Evolutionary conservation across 345 rosid genomes (phyloP), one percentile per base, ranked within the genome.

Genomic region (Pugionium cornutum): DNA sequence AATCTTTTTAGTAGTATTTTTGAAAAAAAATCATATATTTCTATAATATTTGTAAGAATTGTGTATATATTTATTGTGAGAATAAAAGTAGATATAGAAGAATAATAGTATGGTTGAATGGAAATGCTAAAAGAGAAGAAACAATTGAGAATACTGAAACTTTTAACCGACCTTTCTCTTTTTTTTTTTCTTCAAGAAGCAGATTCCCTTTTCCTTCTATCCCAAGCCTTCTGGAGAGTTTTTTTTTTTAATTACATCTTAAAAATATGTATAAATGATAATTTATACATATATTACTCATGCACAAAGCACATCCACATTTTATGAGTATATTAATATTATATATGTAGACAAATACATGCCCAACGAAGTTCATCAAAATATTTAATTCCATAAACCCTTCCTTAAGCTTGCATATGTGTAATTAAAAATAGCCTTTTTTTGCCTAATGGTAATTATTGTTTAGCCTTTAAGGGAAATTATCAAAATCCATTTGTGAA

Each of bases 191-290:
- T 28, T 8, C 68, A 34, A 44, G 34, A 64, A 71, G 59, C 40
- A 57, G 70, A 72, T 72, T 58, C 70, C 53, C 36, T 64, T 42
- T 64, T 39, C 25, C 70, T 72, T 72, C 66, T 57, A 59, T 44
- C 76, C 59, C 54, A 72, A 43, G 70, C 57, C 50, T 71, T 49
- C 40, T 34, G 11, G n/a, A 40, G 44, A 40, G 3, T 34, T 34
- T 34, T 34, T 34, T 34, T 34, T 34, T 18, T 18, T 18, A 18
- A 18, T 18, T 18, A 18, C 18, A 18, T 18, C 18, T 18, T 18
- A 18, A 18, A 18, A 18, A 18, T 18, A 18, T 18, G 18, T 18
- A 18, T 18, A 18, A 18, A 18, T 18, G 9, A 34, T 37, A 46
- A 30, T 35, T 46, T 0, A 51, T 44, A 44, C 8, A n/a, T 9